Base-by-base conservation (phyloP, 2,329 filamentous ascomycete genomes). In the Lachnellula hyalina region DNA sequence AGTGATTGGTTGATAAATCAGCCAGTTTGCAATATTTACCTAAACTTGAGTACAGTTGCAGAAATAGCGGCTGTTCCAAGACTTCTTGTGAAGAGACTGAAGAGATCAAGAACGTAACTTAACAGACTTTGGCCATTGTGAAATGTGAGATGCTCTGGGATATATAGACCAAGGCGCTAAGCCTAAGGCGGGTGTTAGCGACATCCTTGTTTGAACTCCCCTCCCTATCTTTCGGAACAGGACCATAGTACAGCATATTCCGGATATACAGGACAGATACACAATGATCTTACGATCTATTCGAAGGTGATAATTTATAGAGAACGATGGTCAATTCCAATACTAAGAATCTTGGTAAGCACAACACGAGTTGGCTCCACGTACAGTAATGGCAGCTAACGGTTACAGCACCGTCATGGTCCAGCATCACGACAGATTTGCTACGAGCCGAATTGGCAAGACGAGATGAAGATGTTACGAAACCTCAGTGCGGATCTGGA, bases 401-500 rank as follows among this genome's bases (percentile, higher is more conserved):
- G 4, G 9, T 15, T 32, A 21, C 32, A 64, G 63, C 47, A 57
- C 50, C 59, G 11, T 60, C 57, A 41, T 66, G 63, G 63, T 55
- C 60, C n/a, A 57, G 53, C 52, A 58, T 65, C 49, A 55, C 64
- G 19, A 63, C 63, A 34, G 62, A 68, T 48, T 55, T 77, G 47
- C 74, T 82, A 38, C 74, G 70, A 57, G 74, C 73, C 36, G 78
- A 81, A 68, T 68, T 82, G 35, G 68, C 67, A 52, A 72, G 77
- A 63, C 70, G 80, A 66, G 73, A 78, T 63, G 68, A 73, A 50
- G 64, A 64, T n/a, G 68, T 68, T 40, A 52, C 57, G 28, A 72
- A 74, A 54, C 80, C 80, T n/a, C 61, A 69, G 44, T 83, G 81
- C 66, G 80, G 79, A 25, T 79, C 77, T n/a, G 74, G 73, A 44